Conservation (phyloP, 2,329 filamentous ascomycete genomes). For the Xylariaceae sp. region DNA sequence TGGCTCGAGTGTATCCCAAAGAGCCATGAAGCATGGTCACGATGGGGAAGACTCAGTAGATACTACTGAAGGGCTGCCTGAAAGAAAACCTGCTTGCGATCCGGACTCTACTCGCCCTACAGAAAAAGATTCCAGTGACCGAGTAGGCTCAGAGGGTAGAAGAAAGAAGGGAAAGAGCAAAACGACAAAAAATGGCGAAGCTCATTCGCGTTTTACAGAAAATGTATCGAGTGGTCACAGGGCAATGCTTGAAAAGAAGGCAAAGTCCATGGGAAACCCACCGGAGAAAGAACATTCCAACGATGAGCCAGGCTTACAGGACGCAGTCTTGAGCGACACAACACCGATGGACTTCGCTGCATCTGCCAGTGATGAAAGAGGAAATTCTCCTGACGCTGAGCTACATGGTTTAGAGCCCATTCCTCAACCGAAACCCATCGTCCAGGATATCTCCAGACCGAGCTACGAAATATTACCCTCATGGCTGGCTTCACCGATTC, state of each 20-base stretch:
- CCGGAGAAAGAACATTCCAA: slow-evolving; percentile 36
- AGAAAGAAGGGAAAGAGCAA: slow-evolving; percentile 20
- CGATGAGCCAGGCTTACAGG: slow-evolving; percentile 24
- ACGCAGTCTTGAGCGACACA: slow-evolving; percentile 31
- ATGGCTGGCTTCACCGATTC: slow-evolving; percentile 78
- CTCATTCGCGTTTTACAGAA: slow-evolving; percentile 9
- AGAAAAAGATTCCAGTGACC: too few relatives aligned
- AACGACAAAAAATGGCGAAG: slow-evolving; percentile 17
- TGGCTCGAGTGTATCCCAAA: slow-evolving; percentile 20
- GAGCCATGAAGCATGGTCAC: background rate
- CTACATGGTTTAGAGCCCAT: slow-evolving; percentile 75
- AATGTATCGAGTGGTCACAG: slow-evolving; percentile 41
- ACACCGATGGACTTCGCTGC: slow-evolving; percentile 16
- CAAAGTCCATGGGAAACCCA: slow-evolving; percentile 52
- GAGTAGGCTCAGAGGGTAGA: too few relatives aligned
- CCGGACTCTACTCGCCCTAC: too few relatives aligned
- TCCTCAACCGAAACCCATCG: slow-evolving; percentile 69
- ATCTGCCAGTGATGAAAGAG: background rate
- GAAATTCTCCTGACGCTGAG: slow-evolving; percentile 35
- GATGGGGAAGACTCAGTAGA: too few relatives aligned
- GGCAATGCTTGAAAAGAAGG: slow-evolving; percentile 52
- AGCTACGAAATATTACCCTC: slow-evolving; percentile 75
- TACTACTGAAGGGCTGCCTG: too few relatives aligned
- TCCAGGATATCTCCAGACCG: slow-evolving; percentile 56
- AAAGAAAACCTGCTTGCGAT: too few relatives aligned